Evolutionary conservation across 2,329 filamentous ascomycete genomes (phyloP), one percentile per base, ranked within the genome.

Genomic region (Diaporthe eres): DNA sequence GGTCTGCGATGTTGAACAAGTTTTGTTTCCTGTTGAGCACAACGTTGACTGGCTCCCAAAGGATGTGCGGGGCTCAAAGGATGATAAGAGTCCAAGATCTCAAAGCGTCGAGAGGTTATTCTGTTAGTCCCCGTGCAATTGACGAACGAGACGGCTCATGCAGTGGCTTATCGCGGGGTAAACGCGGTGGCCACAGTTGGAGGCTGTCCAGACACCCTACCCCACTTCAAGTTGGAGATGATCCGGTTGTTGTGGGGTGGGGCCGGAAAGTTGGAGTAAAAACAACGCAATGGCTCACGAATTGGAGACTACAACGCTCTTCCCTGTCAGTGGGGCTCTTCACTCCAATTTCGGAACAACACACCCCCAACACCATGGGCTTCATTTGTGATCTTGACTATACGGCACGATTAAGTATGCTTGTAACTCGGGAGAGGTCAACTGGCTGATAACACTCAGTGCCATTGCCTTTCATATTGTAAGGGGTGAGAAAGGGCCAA

Each of bases 81-180:
- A 55, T 68, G 47, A 37, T 28, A 39, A 25, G 49, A 25, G 31
- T 37, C 13, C 44, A 39, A 19, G n/a, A 17, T 1, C 60, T 44
- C n/a, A 2, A 44, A 25, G 34, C 10, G 10, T 28, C 19, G 15
- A 12, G 60, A 44, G 6, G 60, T 28, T 44, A 19, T 31, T 44
- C 34, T 17, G 19, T 31, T 63, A 44, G 19, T 15, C 28, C 15
- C 17, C 8, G 28, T 4, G 5, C 19, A 22, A 51, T 37, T 17
- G 22, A n/a, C 47, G 22, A 51, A 12, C 25, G 28, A 42, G 25
- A 61, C 12, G 28, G 15, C 28, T 19, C 19, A 1, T 31, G 19
- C 6, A 4, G 12, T 49, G 13, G 61, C 63, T 51, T 51, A 68
- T 68, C 63, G 44, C 63, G 63, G 47, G 63, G 31, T 53, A 53